Evolutionary conservation across 176 grass and related monocot species (phyloP), one percentile per base, ranked within the genome.

Genomic region (Microstegium vimineum): DNA sequence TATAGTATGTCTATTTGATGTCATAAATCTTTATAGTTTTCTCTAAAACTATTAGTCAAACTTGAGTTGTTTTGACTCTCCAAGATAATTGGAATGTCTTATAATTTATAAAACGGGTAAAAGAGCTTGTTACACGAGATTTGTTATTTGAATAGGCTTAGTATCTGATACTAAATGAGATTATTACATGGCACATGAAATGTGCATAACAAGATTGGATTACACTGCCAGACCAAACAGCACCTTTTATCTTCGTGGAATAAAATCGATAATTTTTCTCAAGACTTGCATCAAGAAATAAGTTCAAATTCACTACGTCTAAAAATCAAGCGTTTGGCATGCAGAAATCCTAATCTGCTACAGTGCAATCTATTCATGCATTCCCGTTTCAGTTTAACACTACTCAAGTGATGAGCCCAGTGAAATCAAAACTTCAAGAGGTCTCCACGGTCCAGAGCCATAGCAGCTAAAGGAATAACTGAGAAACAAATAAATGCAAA

Each of bases 401-500:
- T 27, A 83, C 31, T 31, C 30, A 71, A 18, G 65, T 64, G 62
- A 57, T 23, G 49, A 75, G 31, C 47, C 28, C 38, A 32, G 62
- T 65, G n/a, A 25, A 80, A 56, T 66, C 43, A 64, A 80, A 45
- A 71, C 68, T 71, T 71, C 23, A 16, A 5, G 36, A 73, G 17
- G 59, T 32, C 36, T 41, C 15, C 17, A 60, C 37, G 7, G 67
- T 25, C 34, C 2, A 69, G 35, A 23, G 36, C 18, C 42, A 82
- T 15, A 69, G n/a, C 71, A 69, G n/a, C 45, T 70, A 67, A 73
- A 88, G 43, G 22, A 64, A 72, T 66, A 72, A 16, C 40, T 36
- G 71, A 76, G 81, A 63, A 26, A 66, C 73, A 85, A 76, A 64
- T 41, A 28, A 42, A 67, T 26, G 43, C 26, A 65, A 28, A 76